Conservation (phyloP, 495 filamentous ascomycete genomes). For the Annulohypoxylon bovei region DNA sequence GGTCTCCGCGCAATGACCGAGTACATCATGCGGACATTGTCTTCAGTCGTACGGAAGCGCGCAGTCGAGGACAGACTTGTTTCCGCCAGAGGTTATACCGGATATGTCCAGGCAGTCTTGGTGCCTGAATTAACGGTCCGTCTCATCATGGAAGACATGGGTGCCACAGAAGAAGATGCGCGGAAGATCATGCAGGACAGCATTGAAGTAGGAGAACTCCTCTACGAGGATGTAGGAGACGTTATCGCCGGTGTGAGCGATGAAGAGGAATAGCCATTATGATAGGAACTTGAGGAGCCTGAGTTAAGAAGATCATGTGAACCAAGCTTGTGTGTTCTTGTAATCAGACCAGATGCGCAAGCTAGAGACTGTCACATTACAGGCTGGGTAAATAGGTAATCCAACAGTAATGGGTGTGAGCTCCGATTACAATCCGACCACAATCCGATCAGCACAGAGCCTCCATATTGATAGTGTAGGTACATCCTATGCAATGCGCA, state of each 20-base stretch:
- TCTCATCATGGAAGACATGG: conserved; percentile 89
- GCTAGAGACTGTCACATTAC: conserved; percentile 7
- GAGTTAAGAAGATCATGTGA: neutral
- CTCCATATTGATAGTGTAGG: neutral
- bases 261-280: conserved; percentile 41
- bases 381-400: neutral
- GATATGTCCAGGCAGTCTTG: conserved; percentile 84
- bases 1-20: conserved; percentile 74
- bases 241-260: conserved; percentile 62
- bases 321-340: neutral
- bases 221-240: conserved; percentile 76
- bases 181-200: conserved; percentile 77
- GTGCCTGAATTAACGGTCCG: conserved; percentile 83
- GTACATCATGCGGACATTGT: conserved; percentile 70
- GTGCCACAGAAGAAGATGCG: conserved; percentile 69
- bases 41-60: conserved; percentile 68
- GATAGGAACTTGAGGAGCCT: neutral
- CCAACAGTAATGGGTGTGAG: conserved; percentile 1
- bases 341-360: neutral
- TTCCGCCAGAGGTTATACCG: conserved; percentile 72
- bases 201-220: conserved; percentile 75
- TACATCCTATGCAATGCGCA: conserved; percentile 9
- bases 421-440: conserved; percentile 3
- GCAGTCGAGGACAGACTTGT: conserved; percentile 74
- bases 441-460: conserved; percentile 6